These are phyloP conservation scores for Immersiporthe knoxdaviesiana DNA, from an alignment of 2,329 filamentous ascomycete genomes.

Conservation along the genomic window DNA sequence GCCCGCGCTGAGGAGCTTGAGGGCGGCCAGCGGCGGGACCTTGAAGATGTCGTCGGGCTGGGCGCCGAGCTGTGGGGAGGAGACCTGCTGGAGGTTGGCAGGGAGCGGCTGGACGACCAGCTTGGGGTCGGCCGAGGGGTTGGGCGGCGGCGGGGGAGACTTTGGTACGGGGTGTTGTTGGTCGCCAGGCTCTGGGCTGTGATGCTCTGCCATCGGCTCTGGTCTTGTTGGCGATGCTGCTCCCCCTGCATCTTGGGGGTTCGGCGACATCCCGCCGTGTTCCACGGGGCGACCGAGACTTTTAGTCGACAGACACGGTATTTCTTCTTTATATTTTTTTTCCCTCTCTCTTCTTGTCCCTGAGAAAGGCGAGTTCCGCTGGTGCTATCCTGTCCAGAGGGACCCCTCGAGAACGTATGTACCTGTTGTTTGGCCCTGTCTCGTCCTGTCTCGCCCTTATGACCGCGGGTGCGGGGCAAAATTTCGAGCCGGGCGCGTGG, in stretches of 20 bases:
- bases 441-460: neutral
- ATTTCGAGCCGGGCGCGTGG: neutral
- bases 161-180: slow-evolving; percentile 34
- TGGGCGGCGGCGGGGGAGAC: slow-evolving; percentile 43
- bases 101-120: slow-evolving; percentile 33
- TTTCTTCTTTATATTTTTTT: neutral
- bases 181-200: slow-evolving; percentile 27
- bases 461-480: neutral
- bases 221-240: slow-evolving; percentile 5
- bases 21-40: slow-evolving; percentile 71
- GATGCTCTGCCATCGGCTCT: slow-evolving; percentile 1
- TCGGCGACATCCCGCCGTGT: slow-evolving; percentile 27
- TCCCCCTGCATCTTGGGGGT: slow-evolving; percentile 22
- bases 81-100: slow-evolving; percentile 34
- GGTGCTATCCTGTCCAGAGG: neutral
- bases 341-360: neutral
- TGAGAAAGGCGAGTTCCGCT: neutral
- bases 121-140: slow-evolving; percentile 43
- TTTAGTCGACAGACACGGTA: neutral
- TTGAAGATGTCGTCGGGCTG: slow-evolving; percentile 69
- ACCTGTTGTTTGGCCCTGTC: neutral
- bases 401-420: neutral
- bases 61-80: slow-evolving; percentile 36
- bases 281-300: neutral
- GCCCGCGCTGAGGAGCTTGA: slow-evolving; percentile 76